These are phyloP conservation scores for Schwanniomyces sp. DNA, from an alignment of 805 yeast genomes.

Conservation along the genomic window DNA sequence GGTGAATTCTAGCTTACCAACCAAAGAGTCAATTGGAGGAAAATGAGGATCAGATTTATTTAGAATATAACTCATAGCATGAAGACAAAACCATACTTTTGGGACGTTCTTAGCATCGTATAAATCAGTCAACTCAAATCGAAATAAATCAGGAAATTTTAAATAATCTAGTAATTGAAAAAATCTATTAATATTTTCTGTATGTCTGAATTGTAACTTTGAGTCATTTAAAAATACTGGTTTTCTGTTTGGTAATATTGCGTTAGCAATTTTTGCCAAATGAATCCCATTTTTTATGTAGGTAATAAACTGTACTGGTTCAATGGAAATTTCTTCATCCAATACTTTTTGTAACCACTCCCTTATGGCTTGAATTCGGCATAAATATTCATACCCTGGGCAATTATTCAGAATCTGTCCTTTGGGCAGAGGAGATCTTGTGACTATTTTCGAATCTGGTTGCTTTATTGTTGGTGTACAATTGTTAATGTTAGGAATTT, in stretches of 20 bases:
- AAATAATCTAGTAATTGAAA: conserved; percentile 67
- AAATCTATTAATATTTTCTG: conserved; percentile 88
- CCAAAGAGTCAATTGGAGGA: conserved; percentile 61
- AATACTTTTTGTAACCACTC: conserved; percentile 72
- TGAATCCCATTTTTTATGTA: conserved; percentile 81
- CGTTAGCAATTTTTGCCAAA: conserved; percentile 74
- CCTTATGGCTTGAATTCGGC: conserved; percentile 80
- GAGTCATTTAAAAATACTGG: conserved; percentile 54
- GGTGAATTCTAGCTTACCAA: conserved; percentile 61
- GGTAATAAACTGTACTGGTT: conserved; percentile 60
- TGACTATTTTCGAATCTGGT: not conserved
- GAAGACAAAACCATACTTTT: conserved; percentile 89
- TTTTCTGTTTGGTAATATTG: conserved; percentile 65
- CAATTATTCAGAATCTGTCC: conserved; percentile 28
- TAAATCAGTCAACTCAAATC: conserved; percentile 88
- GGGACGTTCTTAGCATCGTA: conserved; percentile 92
- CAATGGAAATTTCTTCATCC: conserved; percentile 52
- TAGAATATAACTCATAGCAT: conserved; percentile 79
- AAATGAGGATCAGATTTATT: conserved; percentile 52
- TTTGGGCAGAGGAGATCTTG: conserved; percentile 23
- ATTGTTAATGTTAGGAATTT: not conserved
- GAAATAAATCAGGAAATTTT: conserved; percentile 81
- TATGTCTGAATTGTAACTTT: conserved; percentile 77
- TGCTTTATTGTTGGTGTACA: not conserved
- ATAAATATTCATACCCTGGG: conserved; percentile 68